phyloP scores from a whole-genome alignment of 176 grass and related monocot genomes.

The Aegilops longissima region DNA sequence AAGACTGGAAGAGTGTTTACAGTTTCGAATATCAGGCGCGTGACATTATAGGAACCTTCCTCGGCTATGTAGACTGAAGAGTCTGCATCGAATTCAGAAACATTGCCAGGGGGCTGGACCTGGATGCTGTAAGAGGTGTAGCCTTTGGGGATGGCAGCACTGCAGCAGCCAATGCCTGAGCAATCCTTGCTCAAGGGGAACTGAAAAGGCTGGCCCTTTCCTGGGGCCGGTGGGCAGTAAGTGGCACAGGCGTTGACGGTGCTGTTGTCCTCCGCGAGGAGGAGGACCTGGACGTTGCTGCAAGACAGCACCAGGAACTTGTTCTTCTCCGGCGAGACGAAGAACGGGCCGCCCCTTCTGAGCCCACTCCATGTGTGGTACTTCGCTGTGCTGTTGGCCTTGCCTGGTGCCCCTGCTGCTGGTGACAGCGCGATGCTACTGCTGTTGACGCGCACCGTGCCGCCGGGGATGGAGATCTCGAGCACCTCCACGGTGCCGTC shows the following conservation, averaged over 20 bases:
- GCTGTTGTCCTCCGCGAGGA: conserved; percentile 18
- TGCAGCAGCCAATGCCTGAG: conserved; percentile 52
- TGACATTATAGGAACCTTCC: not conserved
- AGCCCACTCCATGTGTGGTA: conserved; percentile 23
- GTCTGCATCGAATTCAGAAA: not conserved
- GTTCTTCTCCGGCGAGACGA: conserved; percentile 26
- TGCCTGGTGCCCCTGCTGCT: not conserved
- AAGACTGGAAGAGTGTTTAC: not conserved
- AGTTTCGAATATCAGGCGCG: not conserved
- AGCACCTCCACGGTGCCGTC: conserved; percentile 37
- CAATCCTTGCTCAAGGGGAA: conserved; percentile 21
- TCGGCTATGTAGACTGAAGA: not conserved
- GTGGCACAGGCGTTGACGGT: conserved; percentile 32
- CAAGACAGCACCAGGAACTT: conserved; percentile 41
- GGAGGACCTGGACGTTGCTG: conserved; percentile 24
- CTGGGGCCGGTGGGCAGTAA: conserved; percentile 7
- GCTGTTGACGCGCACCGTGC: conserved; percentile 34
- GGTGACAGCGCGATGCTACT: not conserved
- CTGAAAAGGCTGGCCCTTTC: not conserved
- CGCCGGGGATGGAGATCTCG: conserved; percentile 21
- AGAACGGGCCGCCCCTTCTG: not conserved
- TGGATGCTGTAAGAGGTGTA: conserved; percentile 31
- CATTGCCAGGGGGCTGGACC: not conserved
- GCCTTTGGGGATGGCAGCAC: conserved; percentile 30
- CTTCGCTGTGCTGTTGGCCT: not conserved